Evolutionary conservation across 129 eudicot species (phyloP).

Genomic region (Flaveria robusta): DNA sequence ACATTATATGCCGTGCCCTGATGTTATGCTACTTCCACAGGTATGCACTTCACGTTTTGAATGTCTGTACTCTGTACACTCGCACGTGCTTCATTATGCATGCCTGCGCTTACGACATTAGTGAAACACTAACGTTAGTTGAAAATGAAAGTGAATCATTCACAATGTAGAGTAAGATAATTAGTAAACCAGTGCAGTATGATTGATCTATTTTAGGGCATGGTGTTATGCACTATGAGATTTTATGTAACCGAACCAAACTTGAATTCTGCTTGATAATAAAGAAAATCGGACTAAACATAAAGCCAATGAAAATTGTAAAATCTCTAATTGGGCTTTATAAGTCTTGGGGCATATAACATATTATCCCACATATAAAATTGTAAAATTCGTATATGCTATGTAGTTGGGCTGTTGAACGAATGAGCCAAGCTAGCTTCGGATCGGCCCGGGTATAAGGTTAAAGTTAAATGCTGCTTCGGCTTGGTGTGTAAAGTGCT

Average conservation of each 20-base stretch:
- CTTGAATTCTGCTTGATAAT: not conserved
- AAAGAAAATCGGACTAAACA: not conserved
- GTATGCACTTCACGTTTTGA: too few relatives aligned
- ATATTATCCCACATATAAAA: not conserved
- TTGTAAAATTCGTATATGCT: too few relatives aligned
- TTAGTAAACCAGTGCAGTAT: not conserved
- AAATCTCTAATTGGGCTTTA: not conserved
- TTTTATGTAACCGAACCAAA: not conserved
- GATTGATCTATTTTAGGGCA: not conserved
- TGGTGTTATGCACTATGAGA: not conserved
- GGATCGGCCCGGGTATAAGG: too few relatives aligned
- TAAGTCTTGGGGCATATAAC: not conserved
- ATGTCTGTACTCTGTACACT: too few relatives aligned
- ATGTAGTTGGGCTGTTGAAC: too few relatives aligned
- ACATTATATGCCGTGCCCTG: not conserved
- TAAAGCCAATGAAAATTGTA: not conserved
- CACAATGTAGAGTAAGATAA: not conserved
- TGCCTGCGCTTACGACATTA: too few relatives aligned
- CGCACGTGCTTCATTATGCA: too few relatives aligned
- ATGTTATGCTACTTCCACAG: not conserved
- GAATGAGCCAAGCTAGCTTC: too few relatives aligned
- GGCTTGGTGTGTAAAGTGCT: too few relatives aligned
- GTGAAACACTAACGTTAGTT: not conserved
- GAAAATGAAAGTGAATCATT: not conserved
- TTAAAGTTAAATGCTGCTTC: too few relatives aligned